Conservation (phyloP, 129 eudicot species). For the Lonicera japonica region DNA sequence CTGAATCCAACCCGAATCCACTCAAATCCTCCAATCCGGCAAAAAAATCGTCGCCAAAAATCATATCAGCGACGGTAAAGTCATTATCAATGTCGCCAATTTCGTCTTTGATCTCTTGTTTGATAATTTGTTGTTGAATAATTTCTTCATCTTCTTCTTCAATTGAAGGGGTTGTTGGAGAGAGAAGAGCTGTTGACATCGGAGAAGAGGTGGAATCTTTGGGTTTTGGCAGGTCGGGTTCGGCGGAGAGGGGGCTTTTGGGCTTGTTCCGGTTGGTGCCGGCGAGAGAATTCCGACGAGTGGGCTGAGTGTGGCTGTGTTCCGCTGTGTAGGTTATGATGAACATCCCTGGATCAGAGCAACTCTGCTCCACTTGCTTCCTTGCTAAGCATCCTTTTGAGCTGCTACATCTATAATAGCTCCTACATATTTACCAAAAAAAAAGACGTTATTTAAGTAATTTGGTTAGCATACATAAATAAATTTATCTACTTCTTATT, state of each 20-base stretch:
- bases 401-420: constrained; percentile 86
- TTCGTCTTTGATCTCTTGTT: constrained; percentile 24
- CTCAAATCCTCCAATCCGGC: constrained; percentile 67
- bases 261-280: constrained; percentile 46
- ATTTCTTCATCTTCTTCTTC: constrained; percentile 20
- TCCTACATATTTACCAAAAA: constrained; percentile 36
- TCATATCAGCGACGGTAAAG: constrained; percentile 18
- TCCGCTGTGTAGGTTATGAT: constrained; percentile 75
- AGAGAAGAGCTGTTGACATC: not conserved
- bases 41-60: constrained; percentile 59
- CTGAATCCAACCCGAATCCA: constrained; percentile 23
- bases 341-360: constrained; percentile 49
- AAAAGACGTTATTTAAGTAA: no score
- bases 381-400: constrained; percentile 80
- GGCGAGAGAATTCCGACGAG: constrained; percentile 65
- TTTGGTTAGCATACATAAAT: no score
- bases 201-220: constrained; percentile 20
- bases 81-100: constrained; percentile 17
- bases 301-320: constrained; percentile 75
- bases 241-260: constrained; percentile 29
- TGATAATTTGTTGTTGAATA: constrained; percentile 20
- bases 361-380: constrained; percentile 89
- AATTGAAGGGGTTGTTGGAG: constrained; percentile 28
- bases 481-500: no score
- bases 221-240: constrained; percentile 5